Conservation (phyloP, 257 asterid genomes). For the Orobanche coerulescens region DNA sequence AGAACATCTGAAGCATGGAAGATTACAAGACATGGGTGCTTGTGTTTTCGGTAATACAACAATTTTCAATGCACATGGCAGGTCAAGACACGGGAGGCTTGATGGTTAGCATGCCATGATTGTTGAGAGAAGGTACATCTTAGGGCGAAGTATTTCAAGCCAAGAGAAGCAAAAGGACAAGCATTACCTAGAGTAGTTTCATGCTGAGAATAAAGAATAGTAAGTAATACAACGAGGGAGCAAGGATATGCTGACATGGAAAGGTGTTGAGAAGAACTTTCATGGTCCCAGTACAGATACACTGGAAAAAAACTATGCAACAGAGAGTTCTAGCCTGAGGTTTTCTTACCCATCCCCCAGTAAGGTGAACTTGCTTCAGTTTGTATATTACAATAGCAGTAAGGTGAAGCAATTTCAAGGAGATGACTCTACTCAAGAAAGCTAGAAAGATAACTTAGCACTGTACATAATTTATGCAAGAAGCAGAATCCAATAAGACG, state of each 20-base stretch:
- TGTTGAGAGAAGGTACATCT: neutral
- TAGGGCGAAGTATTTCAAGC: neutral
- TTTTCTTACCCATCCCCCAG: neutral
- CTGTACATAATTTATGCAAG: neutral
- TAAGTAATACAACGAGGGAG: no score
- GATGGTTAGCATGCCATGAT: neutral
- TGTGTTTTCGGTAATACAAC: neutral
- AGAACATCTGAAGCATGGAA: neutral
- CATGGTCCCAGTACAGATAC: neutral
- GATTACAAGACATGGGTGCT: neutral
- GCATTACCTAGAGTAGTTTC: neutral
- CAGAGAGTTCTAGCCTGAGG: neutral
- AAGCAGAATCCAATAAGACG: neutral
- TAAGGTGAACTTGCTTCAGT: neutral
- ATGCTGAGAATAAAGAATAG: no score
- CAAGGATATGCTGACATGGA: neutral
- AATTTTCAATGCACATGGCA: neutral
- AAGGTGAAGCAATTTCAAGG: neutral
- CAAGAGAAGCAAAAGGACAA: constrained; percentile 2
- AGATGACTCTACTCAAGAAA: neutral
- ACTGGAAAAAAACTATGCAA: neutral
- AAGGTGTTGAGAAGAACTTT: neutral
- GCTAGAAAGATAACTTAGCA: neutral
- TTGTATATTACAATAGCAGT: neutral
- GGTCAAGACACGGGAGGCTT: neutral